phyloP scores from a whole-genome alignment of 306 rosid species.

The Hippophae tibetana region DNA sequence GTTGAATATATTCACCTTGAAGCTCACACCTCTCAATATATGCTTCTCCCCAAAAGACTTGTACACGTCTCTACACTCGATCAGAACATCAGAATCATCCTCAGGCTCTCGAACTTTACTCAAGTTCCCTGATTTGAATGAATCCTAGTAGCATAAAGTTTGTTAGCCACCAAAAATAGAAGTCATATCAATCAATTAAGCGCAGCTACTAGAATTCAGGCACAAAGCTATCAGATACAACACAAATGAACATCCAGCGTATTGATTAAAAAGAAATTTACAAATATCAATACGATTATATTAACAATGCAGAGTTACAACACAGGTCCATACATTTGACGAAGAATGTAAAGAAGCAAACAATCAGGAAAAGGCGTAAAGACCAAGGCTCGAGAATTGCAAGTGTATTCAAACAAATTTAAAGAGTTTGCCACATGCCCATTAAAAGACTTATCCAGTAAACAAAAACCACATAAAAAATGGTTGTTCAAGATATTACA shows the following conservation, averaged over 20 bases:
- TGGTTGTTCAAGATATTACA: conserved; percentile 25
- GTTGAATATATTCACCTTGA: conserved; percentile 61
- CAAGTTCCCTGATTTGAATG: conserved; percentile 47
- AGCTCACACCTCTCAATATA: conserved; percentile 90
- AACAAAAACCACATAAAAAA: background rate
- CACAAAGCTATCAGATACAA: background rate
- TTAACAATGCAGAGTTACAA: no score
- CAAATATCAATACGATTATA: no score
- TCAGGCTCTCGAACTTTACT: conserved; percentile 34
- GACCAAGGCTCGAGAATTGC: no score
- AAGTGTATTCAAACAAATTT: no score
- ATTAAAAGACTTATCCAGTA: background rate
- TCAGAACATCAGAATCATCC: conserved; percentile 75
- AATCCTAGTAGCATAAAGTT: conserved; percentile 40
- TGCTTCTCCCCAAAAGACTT: conserved; percentile 95
- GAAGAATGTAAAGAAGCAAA: no score
- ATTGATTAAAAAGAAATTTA: background rate
- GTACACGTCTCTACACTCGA: conserved; percentile 81
- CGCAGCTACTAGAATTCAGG: background rate
- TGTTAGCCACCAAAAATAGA: conserved; percentile 21
- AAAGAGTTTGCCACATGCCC: background rate
- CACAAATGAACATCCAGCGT: background rate
- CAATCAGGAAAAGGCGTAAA: no score
- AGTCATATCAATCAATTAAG: background rate
- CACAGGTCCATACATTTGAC: no score